Base-by-base conservation (phyloP, 345 rosid species). In the Salix koriyanagi region DNA sequence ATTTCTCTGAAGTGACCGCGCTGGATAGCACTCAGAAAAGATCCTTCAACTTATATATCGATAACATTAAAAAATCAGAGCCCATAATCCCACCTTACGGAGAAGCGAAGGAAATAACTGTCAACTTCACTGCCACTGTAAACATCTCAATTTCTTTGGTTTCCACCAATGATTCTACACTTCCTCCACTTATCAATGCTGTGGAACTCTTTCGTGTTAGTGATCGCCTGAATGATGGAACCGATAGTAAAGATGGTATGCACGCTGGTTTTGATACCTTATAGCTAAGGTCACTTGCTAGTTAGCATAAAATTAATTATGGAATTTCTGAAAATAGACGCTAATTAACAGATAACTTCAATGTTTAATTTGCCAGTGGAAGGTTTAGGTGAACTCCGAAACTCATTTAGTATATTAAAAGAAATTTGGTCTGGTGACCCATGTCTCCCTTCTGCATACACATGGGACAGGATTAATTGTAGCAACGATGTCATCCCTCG, bases 401-500 rank as follows among this genome's bases (percentile, higher is more conserved):
- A 8, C 3, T 66, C 23, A 72, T 85, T 84, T 34, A 5, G 15
- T 26, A 67, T 37, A 39, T 68, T 81, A 13, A 32, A 64, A 28
- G 80, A 75, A 9, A 5, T 15, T 5, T 85, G 90, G 88, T 65
- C 67, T 14, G 87, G 88, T n/a, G 90, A 87, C 70, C 90, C 88
- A 19, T 87, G 88, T 64, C 87, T 87, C 36, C 88, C 90, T 26
- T 65, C 81, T 2, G 71, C 84, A 13, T 85, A 78, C 71, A 50
- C 83, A 67, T 84, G 90, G 90, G 88, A 87, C 13, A 85, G 88
- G 90, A 65, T 85, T 67, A 82, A 79, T 69, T 87, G 90, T 19
- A 82, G 76, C 44, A 5, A 71, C 54, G 83, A 30, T 72, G 73
- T 74, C 70, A 64, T 64, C 7, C 86, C 86, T 71, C 81, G 88